These are phyloP conservation scores for Inga laurina DNA, from an alignment of 306 rosid species.

Conservation along the genomic window DNA sequence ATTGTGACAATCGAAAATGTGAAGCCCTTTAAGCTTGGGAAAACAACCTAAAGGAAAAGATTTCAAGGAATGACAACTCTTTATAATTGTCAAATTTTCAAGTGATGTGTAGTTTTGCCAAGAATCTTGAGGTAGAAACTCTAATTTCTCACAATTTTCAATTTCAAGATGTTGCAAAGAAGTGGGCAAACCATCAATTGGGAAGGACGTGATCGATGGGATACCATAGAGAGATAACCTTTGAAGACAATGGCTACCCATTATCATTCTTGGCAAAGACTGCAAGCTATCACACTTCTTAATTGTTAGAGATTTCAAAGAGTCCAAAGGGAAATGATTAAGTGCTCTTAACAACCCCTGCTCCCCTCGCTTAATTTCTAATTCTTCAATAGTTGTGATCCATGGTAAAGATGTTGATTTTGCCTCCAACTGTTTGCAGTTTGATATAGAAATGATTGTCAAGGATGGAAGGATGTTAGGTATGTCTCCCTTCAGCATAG, in stretches of 20 bases:
- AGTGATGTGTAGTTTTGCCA: not conserved
- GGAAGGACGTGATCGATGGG: not conserved
- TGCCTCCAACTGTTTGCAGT: not conserved
- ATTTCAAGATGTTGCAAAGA: not conserved
- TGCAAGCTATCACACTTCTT: not conserved
- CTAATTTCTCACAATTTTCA: not conserved
- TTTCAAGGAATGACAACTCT: not conserved
- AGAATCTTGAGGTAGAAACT: not conserved
- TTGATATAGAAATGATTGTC: not conserved
- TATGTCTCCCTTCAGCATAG: not conserved
- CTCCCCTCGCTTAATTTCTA: not conserved
- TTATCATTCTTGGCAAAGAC: not conserved
- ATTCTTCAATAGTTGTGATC: not conserved
- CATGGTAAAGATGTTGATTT: not conserved
- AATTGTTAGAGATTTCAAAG: not conserved
- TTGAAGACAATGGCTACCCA: not conserved
- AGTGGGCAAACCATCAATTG: not conserved
- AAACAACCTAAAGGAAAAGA: not conserved
- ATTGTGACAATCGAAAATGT: rapidly evolving
- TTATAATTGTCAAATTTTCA: rapidly evolving
- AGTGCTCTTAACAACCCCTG: not conserved
- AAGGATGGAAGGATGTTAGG: not conserved
- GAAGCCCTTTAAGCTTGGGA: rapidly evolving
- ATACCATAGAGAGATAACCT: not conserved
- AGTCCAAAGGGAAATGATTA: not conserved